A percentile compares a stretch with the other conserved stretches of the same genome.
Conservation (phyloP, 257 asterid genomes). For the Schizonepeta tenuifolia region DNA sequence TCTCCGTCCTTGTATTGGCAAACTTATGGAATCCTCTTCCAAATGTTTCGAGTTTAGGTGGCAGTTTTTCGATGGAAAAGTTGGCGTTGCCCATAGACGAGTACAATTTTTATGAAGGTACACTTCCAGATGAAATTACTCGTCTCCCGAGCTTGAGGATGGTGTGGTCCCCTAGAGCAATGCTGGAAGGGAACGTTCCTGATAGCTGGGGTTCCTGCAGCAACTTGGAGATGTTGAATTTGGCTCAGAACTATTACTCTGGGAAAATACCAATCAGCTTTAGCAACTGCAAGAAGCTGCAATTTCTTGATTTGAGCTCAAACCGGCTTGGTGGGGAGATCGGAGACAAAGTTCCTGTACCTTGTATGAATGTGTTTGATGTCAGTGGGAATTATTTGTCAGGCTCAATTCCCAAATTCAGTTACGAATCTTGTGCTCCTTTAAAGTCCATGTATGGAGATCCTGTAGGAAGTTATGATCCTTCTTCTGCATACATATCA, state of each 20-base stretch:
- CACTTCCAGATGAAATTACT: constrained; percentile 60
- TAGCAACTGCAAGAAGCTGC: constrained; percentile 72
- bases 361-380: constrained; percentile 84
- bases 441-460: constrained; percentile 28
- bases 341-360: constrained; percentile 65
- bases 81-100: constrained; percentile 56
- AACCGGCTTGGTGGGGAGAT: constrained; percentile 74
- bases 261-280: constrained; percentile 57
- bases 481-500: constrained; percentile 59
- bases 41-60: constrained; percentile 42
- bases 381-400: constrained; percentile 70
- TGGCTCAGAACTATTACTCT: constrained; percentile 68
- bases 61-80: constrained; percentile 34
- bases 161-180: constrained; percentile 92
- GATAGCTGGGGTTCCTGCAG: constrained; percentile 73
- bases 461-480: constrained; percentile 43
- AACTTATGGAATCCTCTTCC: constrained; percentile 85
- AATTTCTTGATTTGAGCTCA: constrained; percentile 79
- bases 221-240: constrained; percentile 76
- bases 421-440: constrained; percentile 47
- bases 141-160: constrained; percentile 71
- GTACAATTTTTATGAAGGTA: constrained; percentile 75
- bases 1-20: constrained; percentile 74
- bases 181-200: constrained; percentile 68
- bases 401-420: constrained; percentile 76